Conservation (phyloP, 352 stramenopile genomes). For the Globisporangium ultimum region DNA sequence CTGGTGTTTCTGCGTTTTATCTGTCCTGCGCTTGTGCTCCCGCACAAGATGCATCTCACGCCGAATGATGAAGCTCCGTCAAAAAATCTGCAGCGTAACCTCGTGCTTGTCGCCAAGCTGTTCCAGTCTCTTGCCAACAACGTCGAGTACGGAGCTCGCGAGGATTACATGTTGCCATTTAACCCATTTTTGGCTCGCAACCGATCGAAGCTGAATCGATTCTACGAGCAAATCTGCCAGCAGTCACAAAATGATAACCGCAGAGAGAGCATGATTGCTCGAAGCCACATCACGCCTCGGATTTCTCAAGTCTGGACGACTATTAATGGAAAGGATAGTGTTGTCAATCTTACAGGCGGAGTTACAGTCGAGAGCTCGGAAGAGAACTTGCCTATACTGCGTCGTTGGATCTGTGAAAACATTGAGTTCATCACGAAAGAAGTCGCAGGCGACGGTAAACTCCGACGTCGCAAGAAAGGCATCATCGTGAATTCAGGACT, state of each 20-base stretch:
- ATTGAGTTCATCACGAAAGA: slow-evolving; percentile 44
- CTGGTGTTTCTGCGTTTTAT: slow-evolving; percentile 79
- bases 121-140: slow-evolving; percentile 83
- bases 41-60: slow-evolving; percentile 68
- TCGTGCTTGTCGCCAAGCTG: slow-evolving; percentile 77
- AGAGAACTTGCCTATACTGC: slow-evolving; percentile 42
- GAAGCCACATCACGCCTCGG: slow-evolving; percentile 52
- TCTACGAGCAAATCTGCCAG: slow-evolving; percentile 78
- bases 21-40: slow-evolving; percentile 70
- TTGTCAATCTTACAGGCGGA: slow-evolving; percentile 36
- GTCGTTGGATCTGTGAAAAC: slow-evolving; percentile 47
- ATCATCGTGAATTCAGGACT: slow-evolving; percentile 7
- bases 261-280: slow-evolving; percentile 55
- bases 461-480: slow-evolving; percentile 25
- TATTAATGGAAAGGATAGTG: slow-evolving; percentile 20
- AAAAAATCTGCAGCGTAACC: slow-evolving; percentile 55
- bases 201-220: slow-evolving; percentile 48
- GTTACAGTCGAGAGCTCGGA: slow-evolving; percentile 35
- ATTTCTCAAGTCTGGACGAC: slow-evolving; percentile 62
- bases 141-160: slow-evolving; percentile 56
- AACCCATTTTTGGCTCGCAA: slow-evolving; percentile 65
- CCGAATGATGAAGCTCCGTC: slow-evolving; percentile 32
- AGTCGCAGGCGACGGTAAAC: slow-evolving; percentile 51
- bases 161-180: slow-evolving; percentile 80
- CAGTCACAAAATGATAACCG: slow-evolving; percentile 61